A percentile compares a stretch with the other conserved stretches of the same genome.
Evolutionary conservation across 1,284 basidiomycete genomes (phyloP).

Genomic region (Dichomitus squalens): DNA sequence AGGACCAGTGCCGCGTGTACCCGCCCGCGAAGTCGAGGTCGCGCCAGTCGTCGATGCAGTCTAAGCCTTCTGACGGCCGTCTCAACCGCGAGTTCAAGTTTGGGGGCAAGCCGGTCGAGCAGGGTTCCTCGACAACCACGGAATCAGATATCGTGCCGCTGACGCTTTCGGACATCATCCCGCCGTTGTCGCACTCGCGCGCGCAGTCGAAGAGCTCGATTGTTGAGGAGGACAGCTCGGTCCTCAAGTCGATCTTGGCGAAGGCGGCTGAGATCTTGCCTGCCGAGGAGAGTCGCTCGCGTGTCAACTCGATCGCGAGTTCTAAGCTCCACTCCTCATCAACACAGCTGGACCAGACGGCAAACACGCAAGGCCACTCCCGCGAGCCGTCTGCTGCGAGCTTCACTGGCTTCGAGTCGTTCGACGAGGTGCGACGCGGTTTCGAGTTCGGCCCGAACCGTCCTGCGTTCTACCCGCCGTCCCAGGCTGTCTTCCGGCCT

Average conservation of each 20-base stretch:
- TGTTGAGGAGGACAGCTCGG: conserved; percentile 53
- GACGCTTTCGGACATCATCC: conserved; percentile 75
- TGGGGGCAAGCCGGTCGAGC: conserved; percentile 52
- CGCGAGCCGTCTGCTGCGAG: conserved; percentile 57
- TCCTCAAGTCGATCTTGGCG: conserved; percentile 62
- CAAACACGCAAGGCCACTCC: conserved; percentile 38
- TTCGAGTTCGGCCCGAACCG: conserved; percentile 70
- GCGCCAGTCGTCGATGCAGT: conserved; percentile 36
- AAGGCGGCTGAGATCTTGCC: conserved; percentile 40
- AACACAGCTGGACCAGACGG: conserved; percentile 23
- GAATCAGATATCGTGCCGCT: conserved; percentile 38
- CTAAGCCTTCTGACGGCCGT: conserved; percentile 59
- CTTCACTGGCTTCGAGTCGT: conserved; percentile 72
- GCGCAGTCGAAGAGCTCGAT: conserved; percentile 22
- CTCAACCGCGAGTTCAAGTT: conserved; percentile 74
- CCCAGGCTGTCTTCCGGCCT: conserved; percentile 35
- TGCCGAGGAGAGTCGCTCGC: conserved; percentile 30
- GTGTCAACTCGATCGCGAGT: conserved; percentile 49
- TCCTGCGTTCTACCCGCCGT: conserved; percentile 66
- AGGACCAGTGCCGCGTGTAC: conserved; percentile 33
- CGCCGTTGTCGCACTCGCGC: conserved; percentile 53
- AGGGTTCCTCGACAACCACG: conserved; percentile 24
- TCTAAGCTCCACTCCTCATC: conserved; percentile 35
- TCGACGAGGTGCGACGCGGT: conserved; percentile 70
- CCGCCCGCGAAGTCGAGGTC: conserved; percentile 9